Conservation (phyloP, 2,329 filamentous ascomycete species). For the Botryotinia globosa region DNA sequence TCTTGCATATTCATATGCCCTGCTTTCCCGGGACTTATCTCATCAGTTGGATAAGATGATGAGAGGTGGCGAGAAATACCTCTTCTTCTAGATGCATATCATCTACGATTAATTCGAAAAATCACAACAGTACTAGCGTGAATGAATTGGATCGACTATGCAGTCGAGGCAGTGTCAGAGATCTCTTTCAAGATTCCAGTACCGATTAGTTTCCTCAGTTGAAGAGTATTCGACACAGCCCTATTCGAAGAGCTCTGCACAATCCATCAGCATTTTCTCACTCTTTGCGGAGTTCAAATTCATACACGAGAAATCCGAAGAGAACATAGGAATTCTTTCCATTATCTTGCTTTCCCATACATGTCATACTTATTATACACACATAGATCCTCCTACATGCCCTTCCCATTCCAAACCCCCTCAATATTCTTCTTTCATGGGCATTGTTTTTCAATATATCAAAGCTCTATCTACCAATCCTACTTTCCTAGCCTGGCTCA, state of each 20-base stretch:
- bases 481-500: neutral
- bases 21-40: neutral
- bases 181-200: neutral
- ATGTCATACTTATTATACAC: neutral
- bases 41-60: neutral
- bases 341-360: neutral
- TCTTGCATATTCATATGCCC: neutral
- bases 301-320: neutral
- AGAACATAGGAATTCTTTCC: neutral
- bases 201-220: too few species aligned
- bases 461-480: neutral
- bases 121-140: too few species aligned
- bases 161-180: too few species aligned
- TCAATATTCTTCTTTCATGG: neutral
- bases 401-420: neutral
- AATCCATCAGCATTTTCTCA: too few species aligned
- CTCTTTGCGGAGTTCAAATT: neutral
- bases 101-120: neutral
- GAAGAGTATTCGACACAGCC: too few species aligned
- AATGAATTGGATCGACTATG: too few species aligned
- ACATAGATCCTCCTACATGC: neutral
- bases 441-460: neutral
- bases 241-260: too few species aligned
- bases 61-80: neutral
- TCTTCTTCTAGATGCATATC: neutral